phyloP scores from a whole-genome alignment of 306 rosid species.

The Cicer bijugum region DNA sequence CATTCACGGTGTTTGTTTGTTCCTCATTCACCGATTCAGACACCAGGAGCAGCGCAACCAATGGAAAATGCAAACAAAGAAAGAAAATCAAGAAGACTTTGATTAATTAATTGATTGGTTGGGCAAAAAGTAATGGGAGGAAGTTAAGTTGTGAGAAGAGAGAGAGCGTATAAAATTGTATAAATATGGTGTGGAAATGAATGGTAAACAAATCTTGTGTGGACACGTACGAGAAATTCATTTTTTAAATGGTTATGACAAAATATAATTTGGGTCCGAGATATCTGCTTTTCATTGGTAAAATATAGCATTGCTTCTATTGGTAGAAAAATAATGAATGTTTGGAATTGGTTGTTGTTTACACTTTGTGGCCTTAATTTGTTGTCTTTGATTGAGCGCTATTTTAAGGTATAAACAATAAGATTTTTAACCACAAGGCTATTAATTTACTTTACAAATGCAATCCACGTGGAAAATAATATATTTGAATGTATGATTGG shows the following conservation, averaged over 20 bases:
- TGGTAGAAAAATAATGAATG: not conserved
- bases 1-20: not conserved
- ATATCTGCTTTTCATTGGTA: conserved; percentile 24
- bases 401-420: conserved; percentile 3
- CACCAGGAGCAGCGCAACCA: conserved; percentile 28
- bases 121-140: conserved; percentile 25
- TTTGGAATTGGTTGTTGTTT: conserved; percentile 4
- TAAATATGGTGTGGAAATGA: conserved; percentile 36
- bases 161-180: conserved; percentile 32
- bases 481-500: not conserved
- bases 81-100: not conserved
- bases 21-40: conserved; percentile 35
- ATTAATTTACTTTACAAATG: not conserved
- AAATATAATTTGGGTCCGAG: conserved; percentile 3
- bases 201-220: conserved; percentile 11
- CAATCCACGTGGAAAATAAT: not conserved
- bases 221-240: conserved; percentile 50
- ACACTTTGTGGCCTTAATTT: conserved; percentile 4
- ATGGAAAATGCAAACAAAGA: conserved; percentile 15
- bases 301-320: conserved; percentile 25
- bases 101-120: conserved; percentile 23
- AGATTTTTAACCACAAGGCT: not conserved
- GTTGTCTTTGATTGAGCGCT: conserved; percentile 12
- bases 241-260: not conserved
- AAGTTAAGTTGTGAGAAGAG: conserved; percentile 40